These are phyloP conservation scores for Pseudocercospora pini-densiflorae DNA, from an alignment of 2,329 filamentous ascomycete species.

Conservation along the genomic window DNA sequence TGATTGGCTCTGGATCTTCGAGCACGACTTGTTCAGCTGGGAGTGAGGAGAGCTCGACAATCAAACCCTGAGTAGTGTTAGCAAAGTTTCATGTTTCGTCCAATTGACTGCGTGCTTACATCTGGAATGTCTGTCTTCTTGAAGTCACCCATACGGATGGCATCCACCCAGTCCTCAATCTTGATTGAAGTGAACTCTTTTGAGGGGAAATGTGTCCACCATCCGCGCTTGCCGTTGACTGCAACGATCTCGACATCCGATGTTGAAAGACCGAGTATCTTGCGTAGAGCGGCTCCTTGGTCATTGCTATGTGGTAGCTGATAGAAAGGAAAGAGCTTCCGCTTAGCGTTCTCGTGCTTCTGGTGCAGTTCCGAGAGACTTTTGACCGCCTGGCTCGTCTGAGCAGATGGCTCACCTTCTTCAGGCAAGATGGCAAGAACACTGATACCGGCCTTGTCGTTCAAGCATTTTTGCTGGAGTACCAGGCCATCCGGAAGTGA, in stretches of 20 bases:
- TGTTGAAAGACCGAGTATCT: conserved; percentile 64
- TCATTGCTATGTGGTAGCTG: conserved; percentile 68
- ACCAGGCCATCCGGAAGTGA: conserved; percentile 67
- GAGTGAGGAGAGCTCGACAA: conserved; percentile 38
- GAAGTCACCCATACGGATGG: conserved; percentile 87
- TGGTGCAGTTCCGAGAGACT: conserved; percentile 74
- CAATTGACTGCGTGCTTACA: neutral
- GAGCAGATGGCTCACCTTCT: conserved; percentile 46
- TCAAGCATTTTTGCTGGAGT: conserved; percentile 73
- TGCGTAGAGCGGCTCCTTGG: conserved; percentile 60
- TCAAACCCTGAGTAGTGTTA: conserved; percentile 31
- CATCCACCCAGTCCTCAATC: conserved; percentile 86
- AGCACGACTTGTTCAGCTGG: conserved; percentile 33
- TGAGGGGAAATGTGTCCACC: conserved; percentile 78
- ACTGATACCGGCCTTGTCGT: conserved; percentile 77
- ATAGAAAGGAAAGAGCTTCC: conserved; percentile 82
- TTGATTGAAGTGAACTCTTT: conserved; percentile 59
- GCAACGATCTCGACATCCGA: conserved; percentile 74
- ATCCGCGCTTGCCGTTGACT: conserved; percentile 80
- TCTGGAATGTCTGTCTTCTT: conserved; percentile 72
- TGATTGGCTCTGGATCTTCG: conserved; percentile 26
- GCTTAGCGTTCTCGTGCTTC: conserved; percentile 70
- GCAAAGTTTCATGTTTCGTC: neutral
- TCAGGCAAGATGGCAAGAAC: conserved; percentile 73
- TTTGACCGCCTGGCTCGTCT: conserved; percentile 49